phyloP scores from a whole-genome alignment of 2,329 filamentous ascomycete species.

The Penicillium sp. region DNA sequence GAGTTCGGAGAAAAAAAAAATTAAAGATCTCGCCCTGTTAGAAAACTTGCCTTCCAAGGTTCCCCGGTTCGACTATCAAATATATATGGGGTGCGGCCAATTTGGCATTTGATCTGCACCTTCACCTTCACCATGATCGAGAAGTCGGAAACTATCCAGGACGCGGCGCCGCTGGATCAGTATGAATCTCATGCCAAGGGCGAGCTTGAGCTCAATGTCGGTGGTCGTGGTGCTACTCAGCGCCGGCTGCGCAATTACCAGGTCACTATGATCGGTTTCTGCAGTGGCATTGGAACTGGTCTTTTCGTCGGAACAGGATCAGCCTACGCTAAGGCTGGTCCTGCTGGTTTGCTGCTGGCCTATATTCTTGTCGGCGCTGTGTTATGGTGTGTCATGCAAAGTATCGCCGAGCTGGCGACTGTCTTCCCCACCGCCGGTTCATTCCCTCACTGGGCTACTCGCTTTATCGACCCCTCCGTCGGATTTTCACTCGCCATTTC shows the following conservation, averaged over 20 bases:
- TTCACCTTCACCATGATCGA: slow-evolving; percentile 5
- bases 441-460: slow-evolving; percentile 85
- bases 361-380: slow-evolving; percentile 65
- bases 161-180: slow-evolving; percentile 6
- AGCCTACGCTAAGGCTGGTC: slow-evolving; percentile 69
- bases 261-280: slow-evolving; percentile 35
- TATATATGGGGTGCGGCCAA: background rate
- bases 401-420: slow-evolving; percentile 84
- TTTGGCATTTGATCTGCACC: background rate
- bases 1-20: slow-evolving; percentile 10
- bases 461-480: slow-evolving; percentile 88
- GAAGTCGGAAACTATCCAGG: slow-evolving; percentile 20
- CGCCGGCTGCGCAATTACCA: slow-evolving; percentile 37
- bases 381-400: slow-evolving; percentile 87
- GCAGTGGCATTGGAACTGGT: slow-evolving; percentile 61
- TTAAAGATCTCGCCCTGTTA: background rate
- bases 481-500: slow-evolving; percentile 75
- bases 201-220: slow-evolving; percentile 33
- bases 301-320: slow-evolving; percentile 80
- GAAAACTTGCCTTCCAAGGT: background rate
- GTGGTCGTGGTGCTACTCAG: slow-evolving; percentile 33
- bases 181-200: slow-evolving; percentile 21
- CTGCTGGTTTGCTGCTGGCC: slow-evolving; percentile 71
- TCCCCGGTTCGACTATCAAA: background rate
- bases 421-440: slow-evolving; percentile 88